phyloP scores from a whole-genome alignment of 108 stramenopile genomes.

The Conticribra guillardii region DNA sequence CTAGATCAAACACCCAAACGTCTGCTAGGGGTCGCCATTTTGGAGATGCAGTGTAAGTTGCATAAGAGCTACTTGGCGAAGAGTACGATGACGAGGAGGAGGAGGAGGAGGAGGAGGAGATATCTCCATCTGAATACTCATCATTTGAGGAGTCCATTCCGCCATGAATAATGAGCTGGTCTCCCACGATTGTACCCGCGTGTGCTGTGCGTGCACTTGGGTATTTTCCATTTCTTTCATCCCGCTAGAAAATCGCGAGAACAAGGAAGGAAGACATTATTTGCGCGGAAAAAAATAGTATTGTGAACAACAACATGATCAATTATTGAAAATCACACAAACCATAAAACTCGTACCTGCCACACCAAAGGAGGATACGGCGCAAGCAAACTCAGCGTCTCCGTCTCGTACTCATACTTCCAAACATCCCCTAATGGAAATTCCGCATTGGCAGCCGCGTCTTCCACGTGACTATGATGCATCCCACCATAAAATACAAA shows the following conservation, averaged over 20 bases:
- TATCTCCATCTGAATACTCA: not conserved
- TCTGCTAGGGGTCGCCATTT: constrained; percentile 45
- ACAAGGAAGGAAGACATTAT: too few relatives aligned
- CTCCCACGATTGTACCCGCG: constrained; percentile 41
- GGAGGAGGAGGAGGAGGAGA: not conserved
- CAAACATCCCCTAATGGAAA: constrained; percentile 48
- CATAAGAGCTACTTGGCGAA: constrained; percentile 26
- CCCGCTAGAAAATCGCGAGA: too few relatives aligned
- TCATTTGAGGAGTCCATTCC: constrained; percentile 35
- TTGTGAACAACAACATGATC: not conserved
- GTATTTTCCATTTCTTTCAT: constrained; percentile 24
- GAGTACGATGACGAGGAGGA: constrained; percentile 7
- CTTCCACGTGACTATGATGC: constrained; percentile 8
- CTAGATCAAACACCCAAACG: constrained; percentile 49
- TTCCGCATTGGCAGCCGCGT: not conserved
- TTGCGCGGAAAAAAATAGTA: too few relatives aligned
- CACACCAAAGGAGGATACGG: constrained; percentile 43
- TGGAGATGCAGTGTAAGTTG: constrained; percentile 26
- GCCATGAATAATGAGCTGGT: constrained; percentile 48
- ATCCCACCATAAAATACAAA: constrained; percentile 51
- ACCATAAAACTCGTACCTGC: constrained; percentile 19
- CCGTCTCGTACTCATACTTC: constrained; percentile 47
- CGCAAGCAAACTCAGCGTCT: constrained; percentile 35
- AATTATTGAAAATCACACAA: not conserved
- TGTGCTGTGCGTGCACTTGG: constrained; percentile 46